A percentile compares a stretch with the other conserved stretches of the same genome.
These are phyloP conservation scores for Lichtheimia ornata DNA, from an alignment of 371 early-diverging fungal species.

Conservation along the genomic window DNA sequence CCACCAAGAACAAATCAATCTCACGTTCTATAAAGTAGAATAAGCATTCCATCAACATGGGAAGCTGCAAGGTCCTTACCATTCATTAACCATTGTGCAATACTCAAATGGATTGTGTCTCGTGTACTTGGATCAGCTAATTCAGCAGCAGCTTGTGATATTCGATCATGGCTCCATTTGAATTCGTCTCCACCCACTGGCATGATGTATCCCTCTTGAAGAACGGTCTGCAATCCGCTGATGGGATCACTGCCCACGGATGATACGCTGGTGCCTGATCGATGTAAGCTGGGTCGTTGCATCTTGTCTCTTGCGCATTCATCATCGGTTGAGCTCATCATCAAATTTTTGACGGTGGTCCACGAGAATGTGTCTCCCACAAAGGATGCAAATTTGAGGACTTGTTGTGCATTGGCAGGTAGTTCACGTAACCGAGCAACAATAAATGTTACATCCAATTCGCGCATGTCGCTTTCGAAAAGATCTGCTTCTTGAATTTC, in stretches of 20 bases:
- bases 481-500: constrained; percentile 28
- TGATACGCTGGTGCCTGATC: neutral
- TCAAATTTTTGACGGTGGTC: constrained; percentile 40
- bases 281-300: neutral
- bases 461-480: constrained; percentile 19
- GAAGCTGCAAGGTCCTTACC: constrained; percentile 7
- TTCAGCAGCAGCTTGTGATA: constrained; percentile 51
- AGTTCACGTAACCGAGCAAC: constrained; percentile 35
- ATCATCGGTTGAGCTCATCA: constrained; percentile 36
- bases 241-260: constrained; percentile 26
- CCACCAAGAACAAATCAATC: constrained; percentile 31
- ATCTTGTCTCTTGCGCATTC: neutral
- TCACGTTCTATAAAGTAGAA: constrained; percentile 17
- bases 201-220: constrained; percentile 49
- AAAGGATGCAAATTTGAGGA: constrained; percentile 47
- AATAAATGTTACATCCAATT: constrained; percentile 37
- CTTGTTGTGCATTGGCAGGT: constrained; percentile 33
- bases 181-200: constrained; percentile 45
- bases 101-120: constrained; percentile 38
- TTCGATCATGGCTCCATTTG: constrained; percentile 49
- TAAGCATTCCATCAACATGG: neutral
- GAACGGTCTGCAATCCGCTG: constrained; percentile 44
- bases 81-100: constrained; percentile 34
- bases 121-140: constrained; percentile 34
- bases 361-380: constrained; percentile 48